These are phyloP conservation scores for Wallacemonas rigidus DNA, from an alignment of 208 protist species.

Conservation along the genomic window DNA sequence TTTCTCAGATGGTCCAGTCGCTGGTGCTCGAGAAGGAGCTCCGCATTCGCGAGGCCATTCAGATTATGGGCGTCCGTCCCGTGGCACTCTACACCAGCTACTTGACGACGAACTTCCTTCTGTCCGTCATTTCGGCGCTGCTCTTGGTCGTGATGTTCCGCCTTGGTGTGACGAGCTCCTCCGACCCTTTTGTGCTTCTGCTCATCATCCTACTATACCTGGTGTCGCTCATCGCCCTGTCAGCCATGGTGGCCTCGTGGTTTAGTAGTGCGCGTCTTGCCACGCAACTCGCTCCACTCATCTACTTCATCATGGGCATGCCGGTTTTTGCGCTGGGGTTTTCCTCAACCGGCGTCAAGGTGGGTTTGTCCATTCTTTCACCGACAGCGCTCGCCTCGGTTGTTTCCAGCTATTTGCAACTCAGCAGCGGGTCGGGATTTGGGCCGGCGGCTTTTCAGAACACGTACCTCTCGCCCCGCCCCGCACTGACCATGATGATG, in stretches of 20 bases:
- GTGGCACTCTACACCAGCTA: constrained; percentile 32
- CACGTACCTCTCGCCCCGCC: constrained; percentile 23
- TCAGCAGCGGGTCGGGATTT: constrained; percentile 47
- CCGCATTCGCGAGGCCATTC: constrained; percentile 51
- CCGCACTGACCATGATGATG: constrained; percentile 29
- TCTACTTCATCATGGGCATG: constrained; percentile 50
- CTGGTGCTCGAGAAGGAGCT: constrained; percentile 64
- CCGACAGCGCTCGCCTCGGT: constrained; percentile 46
- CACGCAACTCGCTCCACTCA: constrained; percentile 43
- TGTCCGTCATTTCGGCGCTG: constrained; percentile 29
- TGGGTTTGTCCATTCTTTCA: constrained; percentile 51
- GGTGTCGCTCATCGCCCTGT: constrained; percentile 32
- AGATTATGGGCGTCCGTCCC: constrained; percentile 59
- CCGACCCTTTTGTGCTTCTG: constrained; percentile 36
- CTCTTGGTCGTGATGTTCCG: constrained; percentile 35
- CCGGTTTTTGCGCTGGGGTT: constrained; percentile 38
- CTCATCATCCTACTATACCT: constrained; percentile 43
- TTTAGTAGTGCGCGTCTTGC: constrained; percentile 59
- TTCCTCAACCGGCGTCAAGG: constrained; percentile 4
- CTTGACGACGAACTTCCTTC: constrained; percentile 35
- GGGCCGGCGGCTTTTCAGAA: constrained; percentile 25
- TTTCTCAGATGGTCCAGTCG: constrained; percentile 42
- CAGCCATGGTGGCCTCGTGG: constrained; percentile 40
- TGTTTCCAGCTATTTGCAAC: constrained; percentile 28
- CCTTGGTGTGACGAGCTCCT: constrained; percentile 14